phyloP scores from a whole-genome alignment of 176 grass and related monocot species.

The Miscanthus lutarioriparius region DNA sequence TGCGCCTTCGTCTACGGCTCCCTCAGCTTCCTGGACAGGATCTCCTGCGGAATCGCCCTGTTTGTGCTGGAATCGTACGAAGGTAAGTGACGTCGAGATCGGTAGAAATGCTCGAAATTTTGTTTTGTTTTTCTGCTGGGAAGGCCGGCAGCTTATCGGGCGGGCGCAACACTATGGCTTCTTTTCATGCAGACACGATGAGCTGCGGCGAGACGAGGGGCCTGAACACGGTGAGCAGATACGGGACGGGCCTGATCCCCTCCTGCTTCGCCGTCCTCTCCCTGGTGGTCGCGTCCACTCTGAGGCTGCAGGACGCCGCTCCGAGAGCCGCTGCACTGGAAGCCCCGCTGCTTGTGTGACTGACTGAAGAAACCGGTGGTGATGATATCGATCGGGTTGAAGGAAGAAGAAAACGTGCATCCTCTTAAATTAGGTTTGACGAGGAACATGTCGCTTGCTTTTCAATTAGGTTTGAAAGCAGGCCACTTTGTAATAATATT shows the following conservation, averaged over 20 bases:
- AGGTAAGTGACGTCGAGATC: constrained; percentile 38
- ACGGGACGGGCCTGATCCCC: constrained; percentile 51
- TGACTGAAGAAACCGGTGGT: neutral
- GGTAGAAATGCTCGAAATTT: neutral
- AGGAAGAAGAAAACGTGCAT: neutral
- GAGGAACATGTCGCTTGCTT: neutral
- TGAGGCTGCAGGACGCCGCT: constrained; percentile 38
- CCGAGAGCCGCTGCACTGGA: constrained; percentile 31
- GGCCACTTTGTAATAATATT: neutral
- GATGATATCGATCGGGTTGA: no score
- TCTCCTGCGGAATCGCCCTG: constrained; percentile 63
- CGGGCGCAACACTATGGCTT: neutral
- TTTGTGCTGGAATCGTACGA: constrained; percentile 74
- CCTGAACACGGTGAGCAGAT: constrained; percentile 50
- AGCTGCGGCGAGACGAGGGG: constrained; percentile 45
- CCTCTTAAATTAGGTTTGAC: constrained; percentile 44
- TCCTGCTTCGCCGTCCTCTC: constrained; percentile 47
- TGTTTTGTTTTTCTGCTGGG: neutral
- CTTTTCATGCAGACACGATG: neutral
- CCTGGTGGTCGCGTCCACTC: constrained; percentile 39
- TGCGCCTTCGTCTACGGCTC: constrained; percentile 71
- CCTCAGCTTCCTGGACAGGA: constrained; percentile 78
- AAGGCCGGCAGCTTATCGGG: neutral
- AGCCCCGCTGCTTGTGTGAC: constrained; percentile 44
- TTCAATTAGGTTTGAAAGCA: constrained; percentile 49